These are phyloP conservation scores for Parathielavia hyrcaniae DNA, from an alignment of 495 filamentous ascomycete genomes.

Conservation along the genomic window DNA sequence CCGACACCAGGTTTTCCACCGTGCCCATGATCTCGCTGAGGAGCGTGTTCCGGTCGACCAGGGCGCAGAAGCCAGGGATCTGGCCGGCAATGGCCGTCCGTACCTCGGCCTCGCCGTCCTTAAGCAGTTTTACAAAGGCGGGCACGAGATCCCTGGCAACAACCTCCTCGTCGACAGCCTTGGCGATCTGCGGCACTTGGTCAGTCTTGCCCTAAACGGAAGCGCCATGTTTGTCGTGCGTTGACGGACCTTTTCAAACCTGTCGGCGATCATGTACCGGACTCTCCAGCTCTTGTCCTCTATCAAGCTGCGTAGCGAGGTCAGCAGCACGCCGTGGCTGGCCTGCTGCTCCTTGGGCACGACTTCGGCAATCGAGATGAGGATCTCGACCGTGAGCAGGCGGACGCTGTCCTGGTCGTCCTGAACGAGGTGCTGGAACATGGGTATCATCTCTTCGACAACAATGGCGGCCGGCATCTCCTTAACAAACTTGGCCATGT, in stretches of 20 bases:
- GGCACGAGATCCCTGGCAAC: conserved; percentile 89
- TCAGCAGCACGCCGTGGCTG: conserved; percentile 87
- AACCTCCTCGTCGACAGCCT: conserved; percentile 96
- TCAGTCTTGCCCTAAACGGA: conserved; percentile 5
- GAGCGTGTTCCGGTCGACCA: conserved; percentile 79
- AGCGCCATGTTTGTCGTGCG: not conserved
- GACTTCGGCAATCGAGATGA: conserved; percentile 93
- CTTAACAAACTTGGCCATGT: conserved; percentile 95
- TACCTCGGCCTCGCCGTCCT: conserved; percentile 96
- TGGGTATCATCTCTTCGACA: conserved; percentile 96
- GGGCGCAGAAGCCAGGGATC: conserved; percentile 89
- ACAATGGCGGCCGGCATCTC: conserved; percentile 85
- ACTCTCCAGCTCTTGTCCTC: conserved; percentile 99
- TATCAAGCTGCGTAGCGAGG: conserved; percentile 83
- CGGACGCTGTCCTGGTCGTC: conserved; percentile 98
- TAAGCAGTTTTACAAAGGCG: conserved; percentile 93
- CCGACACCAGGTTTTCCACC: conserved; percentile 91
- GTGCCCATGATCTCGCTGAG: conserved; percentile 96
- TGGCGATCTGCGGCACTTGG: conserved; percentile 66
- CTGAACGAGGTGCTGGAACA: conserved; percentile 91
- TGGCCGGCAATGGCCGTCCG: conserved; percentile 95
- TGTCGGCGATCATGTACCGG: conserved; percentile 97
- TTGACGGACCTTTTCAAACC: conserved; percentile 81
- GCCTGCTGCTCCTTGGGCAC: conserved; percentile 97
- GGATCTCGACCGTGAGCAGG: conserved; percentile 89